These are phyloP conservation scores for Haberlea rhodopensis DNA, from an alignment of 257 asterid species.

Conservation along the genomic window DNA sequence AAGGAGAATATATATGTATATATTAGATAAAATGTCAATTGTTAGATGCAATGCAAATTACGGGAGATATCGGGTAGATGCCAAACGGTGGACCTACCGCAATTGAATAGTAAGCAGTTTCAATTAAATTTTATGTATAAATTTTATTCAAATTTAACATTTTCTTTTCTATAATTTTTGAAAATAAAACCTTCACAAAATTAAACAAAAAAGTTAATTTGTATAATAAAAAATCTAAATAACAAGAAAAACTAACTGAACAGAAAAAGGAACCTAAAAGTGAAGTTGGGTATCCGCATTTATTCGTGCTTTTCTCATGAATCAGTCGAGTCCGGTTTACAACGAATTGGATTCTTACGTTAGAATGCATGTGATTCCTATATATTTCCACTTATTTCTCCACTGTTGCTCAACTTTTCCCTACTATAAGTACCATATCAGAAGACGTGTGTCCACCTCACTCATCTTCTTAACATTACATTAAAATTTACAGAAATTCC, in stretches of 20 bases:
- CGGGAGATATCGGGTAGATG: too few relatives aligned
- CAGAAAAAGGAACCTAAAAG: neutral
- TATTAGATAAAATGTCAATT: too few relatives aligned
- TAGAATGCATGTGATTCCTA: slow-evolving; percentile 14
- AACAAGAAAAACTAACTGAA: neutral
- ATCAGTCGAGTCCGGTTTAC: slow-evolving; percentile 16
- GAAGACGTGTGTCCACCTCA: slow-evolving; percentile 52
- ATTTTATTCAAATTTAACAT: too few relatives aligned
- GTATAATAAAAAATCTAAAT: too few relatives aligned
- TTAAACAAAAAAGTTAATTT: too few relatives aligned
- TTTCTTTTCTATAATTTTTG: too few relatives aligned
- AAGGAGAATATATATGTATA: too few relatives aligned
- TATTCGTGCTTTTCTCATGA: slow-evolving; percentile 18
- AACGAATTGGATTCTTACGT: neutral
- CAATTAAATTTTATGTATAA: too few relatives aligned
- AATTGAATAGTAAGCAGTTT: too few relatives aligned
- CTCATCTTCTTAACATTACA: slow-evolving; percentile 24
- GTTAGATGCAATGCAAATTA: too few relatives aligned
- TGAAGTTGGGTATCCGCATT: neutral
- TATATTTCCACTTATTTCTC: slow-evolving; percentile 16
- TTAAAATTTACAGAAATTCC: neutral
- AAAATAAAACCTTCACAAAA: too few relatives aligned
- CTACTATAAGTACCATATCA: slow-evolving; percentile 42
- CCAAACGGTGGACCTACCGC: too few relatives aligned
- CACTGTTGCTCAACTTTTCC: slow-evolving; percentile 14